Evolutionary conservation across 2,329 filamentous ascomycete species (phyloP).

Genomic region (Fusarium sororula): DNA sequence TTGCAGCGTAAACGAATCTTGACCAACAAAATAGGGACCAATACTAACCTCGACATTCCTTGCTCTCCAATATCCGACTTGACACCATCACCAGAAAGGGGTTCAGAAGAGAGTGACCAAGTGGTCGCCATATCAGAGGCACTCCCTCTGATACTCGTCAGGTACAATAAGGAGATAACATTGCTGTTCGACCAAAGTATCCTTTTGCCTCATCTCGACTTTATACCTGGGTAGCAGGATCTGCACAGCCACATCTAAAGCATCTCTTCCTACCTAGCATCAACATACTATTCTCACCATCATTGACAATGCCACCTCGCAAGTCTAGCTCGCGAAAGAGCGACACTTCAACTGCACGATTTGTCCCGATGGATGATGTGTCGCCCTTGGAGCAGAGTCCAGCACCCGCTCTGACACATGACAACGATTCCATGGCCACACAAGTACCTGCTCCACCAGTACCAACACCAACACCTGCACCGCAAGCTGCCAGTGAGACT

Average conservation of each 20-base stretch:
- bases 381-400: conserved; percentile 31
- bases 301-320: conserved; percentile 60
- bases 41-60: background rate
- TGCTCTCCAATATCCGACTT: background rate
- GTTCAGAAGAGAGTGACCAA: conserved; percentile 20
- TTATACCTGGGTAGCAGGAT: background rate
- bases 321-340: conserved; percentile 62
- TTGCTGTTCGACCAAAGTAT: background rate
- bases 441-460: conserved; percentile 5
- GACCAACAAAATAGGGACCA: background rate
- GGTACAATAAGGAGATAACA: background rate
- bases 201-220: background rate
- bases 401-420: conserved; percentile 16
- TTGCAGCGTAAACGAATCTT: background rate
- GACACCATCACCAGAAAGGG: conserved; percentile 3
- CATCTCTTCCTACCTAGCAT: background rate
- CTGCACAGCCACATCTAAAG: background rate
- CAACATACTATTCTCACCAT: background rate
- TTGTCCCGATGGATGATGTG: conserved; percentile 56
- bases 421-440: conserved; percentile 31
- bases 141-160: background rate
- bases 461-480: conserved; percentile 7
- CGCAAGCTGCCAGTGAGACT: conserved; percentile 11
- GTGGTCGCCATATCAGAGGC: conserved; percentile 20
- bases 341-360: conserved; percentile 57